phyloP scores from a whole-genome alignment of 2,329 filamentous ascomycete genomes.

The Pestalotiopsis sp. region DNA sequence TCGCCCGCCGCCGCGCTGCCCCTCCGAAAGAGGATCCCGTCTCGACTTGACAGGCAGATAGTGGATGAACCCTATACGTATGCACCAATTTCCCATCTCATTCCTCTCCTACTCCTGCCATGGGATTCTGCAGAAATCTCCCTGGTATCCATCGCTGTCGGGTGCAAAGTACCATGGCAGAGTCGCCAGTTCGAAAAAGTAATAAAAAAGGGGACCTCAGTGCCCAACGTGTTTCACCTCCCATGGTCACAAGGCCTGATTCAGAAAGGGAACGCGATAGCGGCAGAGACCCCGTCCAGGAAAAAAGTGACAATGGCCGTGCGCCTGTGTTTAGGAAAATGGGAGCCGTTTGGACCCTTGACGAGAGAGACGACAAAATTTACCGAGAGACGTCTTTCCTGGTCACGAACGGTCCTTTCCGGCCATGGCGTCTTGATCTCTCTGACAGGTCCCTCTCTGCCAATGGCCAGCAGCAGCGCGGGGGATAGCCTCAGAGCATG shows the following conservation, averaged over 20 bases:
- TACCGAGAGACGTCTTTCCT: no score
- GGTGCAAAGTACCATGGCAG: not conserved
- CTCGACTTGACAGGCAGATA: not conserved
- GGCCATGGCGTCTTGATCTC: not conserved
- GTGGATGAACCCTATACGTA: no score
- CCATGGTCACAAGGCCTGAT: not conserved
- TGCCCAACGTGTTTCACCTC: not conserved
- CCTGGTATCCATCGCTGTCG: no score
- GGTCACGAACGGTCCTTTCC: not conserved
- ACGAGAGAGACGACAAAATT: no score
- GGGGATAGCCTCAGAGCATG: not conserved
- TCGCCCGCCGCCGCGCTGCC: not conserved
- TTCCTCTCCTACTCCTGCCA: no score
- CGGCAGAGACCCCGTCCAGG: not conserved
- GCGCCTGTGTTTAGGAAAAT: not conserved
- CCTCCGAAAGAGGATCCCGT: not conserved
- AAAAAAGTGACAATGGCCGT: not conserved
- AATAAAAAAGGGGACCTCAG: not conserved
- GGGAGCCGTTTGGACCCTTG: no score
- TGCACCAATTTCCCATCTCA: no score
- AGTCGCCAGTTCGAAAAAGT: not conserved
- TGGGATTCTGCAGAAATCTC: no score
- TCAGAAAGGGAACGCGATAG: not conserved
- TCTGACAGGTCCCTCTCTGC: not conserved
- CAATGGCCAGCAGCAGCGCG: not conserved